A percentile compares a stretch with the other conserved stretches of the same genome.
Evolutionary conservation across 176 grass and related monocot genomes (phyloP).

Genomic region (Oryza nivara): DNA sequence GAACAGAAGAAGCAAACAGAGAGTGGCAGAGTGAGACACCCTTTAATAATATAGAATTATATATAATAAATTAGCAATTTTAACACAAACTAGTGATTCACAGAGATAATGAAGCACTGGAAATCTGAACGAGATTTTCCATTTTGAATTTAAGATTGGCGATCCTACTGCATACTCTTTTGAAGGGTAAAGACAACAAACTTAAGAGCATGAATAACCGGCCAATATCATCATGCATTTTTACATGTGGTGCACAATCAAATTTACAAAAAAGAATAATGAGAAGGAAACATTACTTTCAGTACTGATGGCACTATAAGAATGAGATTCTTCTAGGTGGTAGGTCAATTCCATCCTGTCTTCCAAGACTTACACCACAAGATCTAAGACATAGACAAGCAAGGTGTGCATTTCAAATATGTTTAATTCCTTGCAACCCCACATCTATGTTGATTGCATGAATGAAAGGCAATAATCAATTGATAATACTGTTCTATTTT

Average conservation of each 20-base stretch:
- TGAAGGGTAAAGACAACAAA: not conserved
- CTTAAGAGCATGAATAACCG: not conserved
- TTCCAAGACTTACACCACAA: conserved; percentile 29
- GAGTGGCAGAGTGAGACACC: not conserved
- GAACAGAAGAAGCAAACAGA: conserved; percentile 1
- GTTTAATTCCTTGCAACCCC: conserved; percentile 36
- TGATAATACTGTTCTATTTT: conserved; percentile 32
- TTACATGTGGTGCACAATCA: not conserved
- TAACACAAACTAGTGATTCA: not conserved
- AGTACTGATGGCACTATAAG: conserved; percentile 5
- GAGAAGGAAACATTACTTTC: conserved; percentile 1
- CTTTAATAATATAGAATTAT: conserved; percentile 6
- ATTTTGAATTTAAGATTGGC: not conserved
- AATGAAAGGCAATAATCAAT: conserved; percentile 25
- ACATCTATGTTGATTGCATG: conserved; percentile 37
- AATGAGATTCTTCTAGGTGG: conserved; percentile 42
- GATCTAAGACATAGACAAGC: conserved; percentile 38
- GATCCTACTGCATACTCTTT: not conserved
- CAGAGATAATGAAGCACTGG: not conserved
- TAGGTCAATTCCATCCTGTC: conserved; percentile 47
- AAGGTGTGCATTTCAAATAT: conserved; percentile 9
- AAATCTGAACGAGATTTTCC: not conserved
- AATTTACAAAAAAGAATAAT: conserved; percentile 13
- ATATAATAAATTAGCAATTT: not conserved
- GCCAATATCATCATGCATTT: not conserved